A percentile compares a stretch with the other conserved stretches of the same genome.
Conservation (phyloP, 768 basidiomycete genomes). For the Boletus subcaerulescens region DNA sequence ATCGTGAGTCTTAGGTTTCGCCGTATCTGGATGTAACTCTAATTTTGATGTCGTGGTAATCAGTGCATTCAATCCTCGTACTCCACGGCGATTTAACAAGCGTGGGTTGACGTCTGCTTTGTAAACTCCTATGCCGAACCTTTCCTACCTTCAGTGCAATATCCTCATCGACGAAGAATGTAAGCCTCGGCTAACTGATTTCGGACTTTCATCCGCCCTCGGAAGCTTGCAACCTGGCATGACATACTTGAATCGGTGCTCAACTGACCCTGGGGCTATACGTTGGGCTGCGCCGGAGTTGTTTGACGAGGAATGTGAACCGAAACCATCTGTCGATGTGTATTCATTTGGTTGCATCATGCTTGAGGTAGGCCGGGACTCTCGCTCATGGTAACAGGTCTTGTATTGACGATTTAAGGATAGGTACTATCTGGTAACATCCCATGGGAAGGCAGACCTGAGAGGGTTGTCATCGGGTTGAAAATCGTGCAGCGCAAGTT, state of each 20-base stretch:
- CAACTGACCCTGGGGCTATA: slow-evolving; percentile 33
- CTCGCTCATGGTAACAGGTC: neutral
- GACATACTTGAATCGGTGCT: slow-evolving; percentile 27
- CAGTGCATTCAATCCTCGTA: neutral
- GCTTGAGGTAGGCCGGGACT: slow-evolving; percentile 4
- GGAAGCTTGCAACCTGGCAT: neutral
- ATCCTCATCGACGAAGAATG: neutral
- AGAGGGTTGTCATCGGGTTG: neutral
- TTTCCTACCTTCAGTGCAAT: neutral
- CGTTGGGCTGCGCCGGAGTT: slow-evolving; percentile 45
- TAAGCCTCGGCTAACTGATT: neutral
- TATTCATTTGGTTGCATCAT: slow-evolving; percentile 25
- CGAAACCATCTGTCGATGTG: slow-evolving; percentile 13
- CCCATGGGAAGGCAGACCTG: neutral
- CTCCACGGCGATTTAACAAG: neutral
- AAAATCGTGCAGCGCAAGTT: neutral
- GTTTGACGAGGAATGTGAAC: slow-evolving; percentile 7
- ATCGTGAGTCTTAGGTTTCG: neutral
- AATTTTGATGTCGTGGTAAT: neutral
- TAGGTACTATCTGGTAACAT: neutral
- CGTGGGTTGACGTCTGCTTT: neutral
- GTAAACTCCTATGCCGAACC: neutral
- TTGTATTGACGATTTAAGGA: neutral
- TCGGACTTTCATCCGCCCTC: neutral
- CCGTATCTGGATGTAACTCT: neutral